A percentile compares a stretch with the other conserved stretches of the same genome.
phyloP scores from a whole-genome alignment of 2,329 filamentous ascomycete genomes.

The Coniochaeta sp. region DNA sequence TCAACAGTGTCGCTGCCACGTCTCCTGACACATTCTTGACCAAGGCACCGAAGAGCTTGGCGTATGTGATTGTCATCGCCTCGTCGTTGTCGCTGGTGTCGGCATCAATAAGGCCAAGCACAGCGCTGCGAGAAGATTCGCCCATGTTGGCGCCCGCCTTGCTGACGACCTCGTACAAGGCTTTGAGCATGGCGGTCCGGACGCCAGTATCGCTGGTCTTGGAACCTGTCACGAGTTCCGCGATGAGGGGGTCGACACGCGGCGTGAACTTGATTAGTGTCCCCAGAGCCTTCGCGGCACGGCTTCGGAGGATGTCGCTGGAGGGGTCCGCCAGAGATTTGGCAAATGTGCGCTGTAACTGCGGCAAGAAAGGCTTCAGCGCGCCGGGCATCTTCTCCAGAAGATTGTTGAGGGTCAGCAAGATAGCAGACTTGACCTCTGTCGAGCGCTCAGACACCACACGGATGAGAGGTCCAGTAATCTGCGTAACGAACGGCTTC shows the following conservation, averaged over 20 bases:
- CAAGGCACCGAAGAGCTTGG: slow-evolving; percentile 80
- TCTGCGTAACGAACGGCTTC: slow-evolving; percentile 93
- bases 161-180: slow-evolving; percentile 90
- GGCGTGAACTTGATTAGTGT: slow-evolving; percentile 94
- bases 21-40: slow-evolving; percentile 78
- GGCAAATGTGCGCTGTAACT: slow-evolving; percentile 93
- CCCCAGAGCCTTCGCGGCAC: slow-evolving; percentile 88
- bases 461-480: slow-evolving; percentile 94
- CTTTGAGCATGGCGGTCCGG: slow-evolving; percentile 92
- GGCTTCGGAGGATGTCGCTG: slow-evolving; percentile 77
- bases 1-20: slow-evolving; percentile 50
- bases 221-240: slow-evolving; percentile 88
- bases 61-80: slow-evolving; percentile 81
- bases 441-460: slow-evolving; percentile 94
- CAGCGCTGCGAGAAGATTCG: slow-evolving; percentile 77
- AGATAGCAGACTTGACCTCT: slow-evolving; percentile 91
- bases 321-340: slow-evolving; percentile 90
- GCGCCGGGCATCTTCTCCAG: slow-evolving; percentile 94
- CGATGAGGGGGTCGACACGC: slow-evolving; percentile 87
- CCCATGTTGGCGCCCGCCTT: slow-evolving; percentile 95
- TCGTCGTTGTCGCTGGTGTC: slow-evolving; percentile 70
- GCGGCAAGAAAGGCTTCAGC: slow-evolving; percentile 92
- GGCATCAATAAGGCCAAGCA: slow-evolving; percentile 81
- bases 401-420: slow-evolving; percentile 89
- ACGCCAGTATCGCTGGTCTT: slow-evolving; percentile 85